Evolutionary conservation across 73 alveolate species (phyloP).

Genomic region (Uronychia setigera): DNA sequence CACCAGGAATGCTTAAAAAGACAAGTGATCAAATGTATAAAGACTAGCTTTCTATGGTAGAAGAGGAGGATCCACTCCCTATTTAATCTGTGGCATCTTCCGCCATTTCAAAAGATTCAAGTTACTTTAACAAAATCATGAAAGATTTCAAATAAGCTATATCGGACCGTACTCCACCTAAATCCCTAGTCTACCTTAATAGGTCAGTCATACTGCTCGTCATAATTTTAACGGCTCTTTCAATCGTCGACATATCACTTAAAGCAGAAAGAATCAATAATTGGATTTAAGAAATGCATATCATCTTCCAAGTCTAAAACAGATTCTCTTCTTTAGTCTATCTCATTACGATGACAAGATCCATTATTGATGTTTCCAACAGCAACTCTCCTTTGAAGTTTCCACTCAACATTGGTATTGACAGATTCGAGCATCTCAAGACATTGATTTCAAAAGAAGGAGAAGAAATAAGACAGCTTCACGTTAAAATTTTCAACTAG

Average conservation of each 20-base stretch:
- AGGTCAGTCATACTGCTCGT: not conserved
- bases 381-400: not conserved
- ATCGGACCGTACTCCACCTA: not conserved
- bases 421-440: not conserved
- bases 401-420: not conserved
- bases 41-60: not conserved
- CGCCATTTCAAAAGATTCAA: not conserved
- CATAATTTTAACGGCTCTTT: not conserved
- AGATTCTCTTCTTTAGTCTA: not conserved
- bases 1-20: not conserved
- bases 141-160: not conserved
- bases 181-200: not conserved
- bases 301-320: not conserved
- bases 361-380: not conserved
- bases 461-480: not conserved
- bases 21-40: not conserved
- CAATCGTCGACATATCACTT: not conserved
- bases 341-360: not conserved
- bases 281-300: not conserved
- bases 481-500: not conserved
- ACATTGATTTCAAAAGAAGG: not conserved
- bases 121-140: not conserved
- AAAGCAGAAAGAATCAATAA: not conserved
- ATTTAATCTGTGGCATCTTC: not conserved
- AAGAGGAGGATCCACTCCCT: not conserved